phyloP scores from a whole-genome alignment of 371 early-diverging fungal genomes.

The Gilbertella persicaria region DNA sequence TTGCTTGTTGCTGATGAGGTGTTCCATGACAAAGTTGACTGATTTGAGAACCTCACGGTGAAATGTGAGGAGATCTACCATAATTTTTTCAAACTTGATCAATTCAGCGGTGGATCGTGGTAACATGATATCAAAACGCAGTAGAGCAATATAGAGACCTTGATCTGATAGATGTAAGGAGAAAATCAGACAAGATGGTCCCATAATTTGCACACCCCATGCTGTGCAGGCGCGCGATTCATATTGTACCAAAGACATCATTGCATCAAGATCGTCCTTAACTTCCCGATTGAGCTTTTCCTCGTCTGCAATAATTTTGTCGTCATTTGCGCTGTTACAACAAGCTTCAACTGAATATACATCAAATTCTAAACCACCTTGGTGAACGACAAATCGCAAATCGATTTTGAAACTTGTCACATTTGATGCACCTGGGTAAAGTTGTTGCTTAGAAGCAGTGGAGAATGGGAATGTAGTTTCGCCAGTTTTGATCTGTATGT shows the following conservation, averaged over 20 bases:
- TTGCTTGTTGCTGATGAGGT: constrained; percentile 11
- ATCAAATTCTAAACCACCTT: constrained; percentile 4
- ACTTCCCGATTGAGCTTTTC: constrained; percentile 12
- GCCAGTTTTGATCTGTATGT: constrained; percentile 14
- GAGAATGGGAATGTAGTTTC: constrained; percentile 3
- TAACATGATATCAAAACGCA: constrained; percentile 11
- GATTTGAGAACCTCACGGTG: constrained; percentile 12
- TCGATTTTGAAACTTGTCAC: constrained; percentile 10
- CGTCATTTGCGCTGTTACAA: constrained; percentile 9
- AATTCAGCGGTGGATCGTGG: constrained; percentile 14
- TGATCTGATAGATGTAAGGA: constrained; percentile 12
- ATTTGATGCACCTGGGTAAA: constrained; percentile 7
- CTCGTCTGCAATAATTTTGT: constrained; percentile 11
- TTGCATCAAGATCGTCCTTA: constrained; percentile 10
- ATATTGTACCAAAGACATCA: constrained; percentile 11
- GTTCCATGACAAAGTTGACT: constrained; percentile 12
- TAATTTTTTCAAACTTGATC: constrained; percentile 9
- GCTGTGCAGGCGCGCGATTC: constrained; percentile 11
- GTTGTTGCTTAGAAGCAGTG: constrained; percentile 3
- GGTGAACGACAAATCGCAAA: constrained; percentile 9
- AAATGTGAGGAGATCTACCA: constrained; percentile 14
- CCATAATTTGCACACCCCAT: constrained; percentile 11
- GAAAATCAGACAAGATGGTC: constrained; percentile 11
- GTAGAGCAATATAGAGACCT: constrained; percentile 12
- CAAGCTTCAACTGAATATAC: constrained; percentile 10